phyloP scores from a whole-genome alignment of 2,329 filamentous ascomycete genomes.

The Colletotrichum kahawae region DNA sequence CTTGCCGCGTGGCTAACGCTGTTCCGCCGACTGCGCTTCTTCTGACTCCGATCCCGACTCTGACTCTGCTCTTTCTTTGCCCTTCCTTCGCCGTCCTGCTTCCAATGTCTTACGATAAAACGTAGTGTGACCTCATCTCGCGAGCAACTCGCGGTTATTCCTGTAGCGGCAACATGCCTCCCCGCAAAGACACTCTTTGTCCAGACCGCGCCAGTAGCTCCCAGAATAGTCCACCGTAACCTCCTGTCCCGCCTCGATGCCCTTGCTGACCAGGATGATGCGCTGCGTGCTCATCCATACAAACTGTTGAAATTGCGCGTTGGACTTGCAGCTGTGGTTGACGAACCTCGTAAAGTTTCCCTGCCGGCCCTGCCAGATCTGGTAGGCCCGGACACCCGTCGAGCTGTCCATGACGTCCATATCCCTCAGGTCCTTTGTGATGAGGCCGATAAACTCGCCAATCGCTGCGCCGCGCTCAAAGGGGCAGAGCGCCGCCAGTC shows the following conservation, averaged over 20 bases:
- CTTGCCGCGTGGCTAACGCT: not conserved
- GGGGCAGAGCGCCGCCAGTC: conserved; percentile 48
- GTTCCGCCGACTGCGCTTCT: not conserved
- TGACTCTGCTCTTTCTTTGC: not conserved
- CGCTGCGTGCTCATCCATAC: conserved; percentile 61
- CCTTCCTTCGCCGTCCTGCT: not conserved
- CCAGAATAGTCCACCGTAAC: conserved; percentile 64
- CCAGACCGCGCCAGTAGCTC: conserved; percentile 60
- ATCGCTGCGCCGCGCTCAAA: conserved; percentile 58
- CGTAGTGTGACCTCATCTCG: not conserved
- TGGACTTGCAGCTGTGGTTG: conserved; percentile 63
- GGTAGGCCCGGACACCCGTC: conserved; percentile 44
- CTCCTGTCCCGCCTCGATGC: conserved; percentile 56
- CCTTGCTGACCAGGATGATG: conserved; percentile 60
- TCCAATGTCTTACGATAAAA: not conserved
- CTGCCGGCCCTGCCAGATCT: conserved; percentile 61
- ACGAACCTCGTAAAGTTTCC: conserved; percentile 65
- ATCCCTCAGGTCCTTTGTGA: conserved; percentile 56
- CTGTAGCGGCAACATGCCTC: conserved; percentile 55
- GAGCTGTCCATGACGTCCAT: conserved; percentile 60
- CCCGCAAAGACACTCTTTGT: conserved; percentile 60
- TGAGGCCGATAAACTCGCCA: conserved; percentile 60
- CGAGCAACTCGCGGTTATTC: not conserved
- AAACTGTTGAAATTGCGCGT: conserved; percentile 61
- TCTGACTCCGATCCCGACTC: not conserved